Conservation (phyloP, 2,329 filamentous ascomycete species). For the Phyllosticta ampelicida region DNA sequence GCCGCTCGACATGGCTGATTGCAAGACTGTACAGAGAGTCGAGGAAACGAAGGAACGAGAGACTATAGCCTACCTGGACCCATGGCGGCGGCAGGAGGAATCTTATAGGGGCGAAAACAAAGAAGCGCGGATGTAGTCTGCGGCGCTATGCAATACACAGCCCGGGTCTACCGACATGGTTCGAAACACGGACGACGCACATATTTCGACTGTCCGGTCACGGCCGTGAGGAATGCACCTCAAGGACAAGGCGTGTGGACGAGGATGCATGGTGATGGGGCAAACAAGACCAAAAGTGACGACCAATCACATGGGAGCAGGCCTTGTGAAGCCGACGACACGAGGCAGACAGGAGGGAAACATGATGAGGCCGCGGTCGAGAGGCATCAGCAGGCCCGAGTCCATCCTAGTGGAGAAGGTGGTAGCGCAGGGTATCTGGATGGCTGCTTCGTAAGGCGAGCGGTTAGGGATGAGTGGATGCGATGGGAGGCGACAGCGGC, state of each 20-base stretch:
- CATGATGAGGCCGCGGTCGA: neutral
- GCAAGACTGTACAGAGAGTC: conserved; percentile 1
- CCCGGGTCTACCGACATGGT: neutral
- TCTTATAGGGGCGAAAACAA: neutral
- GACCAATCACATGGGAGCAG: neutral
- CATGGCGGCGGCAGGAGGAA: neutral
- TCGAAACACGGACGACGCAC: neutral
- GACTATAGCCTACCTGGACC: conserved; percentile 7
- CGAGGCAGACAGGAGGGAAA: neutral
- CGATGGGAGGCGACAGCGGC: neutral
- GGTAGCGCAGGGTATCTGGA: neutral
- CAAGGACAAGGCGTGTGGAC: neutral
- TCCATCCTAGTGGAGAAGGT: neutral
- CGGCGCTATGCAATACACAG: neutral
- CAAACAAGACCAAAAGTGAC: neutral
- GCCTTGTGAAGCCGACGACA: neutral
- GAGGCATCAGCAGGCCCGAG: neutral
- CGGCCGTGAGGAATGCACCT: neutral
- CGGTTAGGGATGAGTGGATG: neutral
- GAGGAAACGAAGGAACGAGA: neutral
- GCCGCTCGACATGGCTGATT: conserved; percentile 17
- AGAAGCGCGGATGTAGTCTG: neutral
- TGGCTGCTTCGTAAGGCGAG: neutral
- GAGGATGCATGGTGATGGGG: neutral
- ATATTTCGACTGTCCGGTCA: neutral